These are phyloP conservation scores for Pythium dissotocum DNA, from an alignment of 352 stramenopile genomes.

Conservation along the genomic window DNA sequence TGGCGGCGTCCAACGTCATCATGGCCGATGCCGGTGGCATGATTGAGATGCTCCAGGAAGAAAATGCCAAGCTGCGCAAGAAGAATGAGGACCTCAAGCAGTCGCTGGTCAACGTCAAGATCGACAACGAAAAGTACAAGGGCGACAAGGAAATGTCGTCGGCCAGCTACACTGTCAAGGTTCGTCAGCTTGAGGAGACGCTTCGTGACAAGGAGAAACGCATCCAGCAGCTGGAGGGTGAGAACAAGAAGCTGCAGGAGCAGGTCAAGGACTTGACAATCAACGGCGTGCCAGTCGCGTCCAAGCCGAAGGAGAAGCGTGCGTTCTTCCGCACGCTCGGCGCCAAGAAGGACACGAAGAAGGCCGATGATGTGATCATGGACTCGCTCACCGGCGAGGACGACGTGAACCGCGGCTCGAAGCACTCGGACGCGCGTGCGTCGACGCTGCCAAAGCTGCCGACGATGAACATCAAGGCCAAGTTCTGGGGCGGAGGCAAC, in stretches of 20 bases:
- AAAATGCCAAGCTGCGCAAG: conserved; percentile 76
- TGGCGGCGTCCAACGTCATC: conserved; percentile 59
- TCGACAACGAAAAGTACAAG: conserved; percentile 74
- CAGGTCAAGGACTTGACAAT: conserved; percentile 40
- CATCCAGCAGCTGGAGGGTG: conserved; percentile 60
- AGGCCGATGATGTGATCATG: conserved; percentile 52
- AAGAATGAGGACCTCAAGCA: conserved; percentile 80
- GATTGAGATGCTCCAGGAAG: conserved; percentile 81
- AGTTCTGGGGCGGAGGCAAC: conserved; percentile 70
- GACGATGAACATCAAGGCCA: conserved; percentile 59
- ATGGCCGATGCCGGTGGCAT: conserved; percentile 82
- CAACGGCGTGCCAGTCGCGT: conserved; percentile 51
- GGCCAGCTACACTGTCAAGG: conserved; percentile 70
- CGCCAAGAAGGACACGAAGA: conserved; percentile 80
- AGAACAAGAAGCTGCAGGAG: conserved; percentile 79
- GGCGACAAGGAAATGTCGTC: conserved; percentile 79
- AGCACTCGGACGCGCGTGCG: conserved; percentile 46
- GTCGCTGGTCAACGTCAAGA: conserved; percentile 58
- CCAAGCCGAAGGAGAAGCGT: conserved; percentile 64
- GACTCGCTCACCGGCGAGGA: conserved; percentile 80
- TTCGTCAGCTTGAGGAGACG: conserved; percentile 73
- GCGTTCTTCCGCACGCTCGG: conserved; percentile 85
- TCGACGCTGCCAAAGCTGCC: conserved; percentile 72
- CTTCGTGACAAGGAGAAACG: conserved; percentile 78
- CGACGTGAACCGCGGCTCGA: conserved; percentile 61